Evolutionary conservation across 371 early-diverging fungal genomes (phyloP).

Genomic region (Mortierella polycephala): DNA sequence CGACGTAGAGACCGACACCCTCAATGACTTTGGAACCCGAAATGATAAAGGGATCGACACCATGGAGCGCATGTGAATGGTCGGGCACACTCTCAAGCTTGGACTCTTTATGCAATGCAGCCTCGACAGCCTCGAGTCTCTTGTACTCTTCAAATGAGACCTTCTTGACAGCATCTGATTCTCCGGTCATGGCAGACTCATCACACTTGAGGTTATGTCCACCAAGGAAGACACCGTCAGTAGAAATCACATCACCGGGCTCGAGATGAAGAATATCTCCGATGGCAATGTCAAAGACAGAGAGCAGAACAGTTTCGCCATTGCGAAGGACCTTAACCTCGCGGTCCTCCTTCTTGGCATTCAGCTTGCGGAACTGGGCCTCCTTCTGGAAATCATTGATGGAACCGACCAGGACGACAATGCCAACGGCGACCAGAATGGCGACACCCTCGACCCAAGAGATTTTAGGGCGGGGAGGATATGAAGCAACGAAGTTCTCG

Average conservation of each 20-base stretch:
- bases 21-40: conserved; percentile 82
- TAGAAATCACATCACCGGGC: conserved; percentile 94
- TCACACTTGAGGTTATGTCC: conserved; percentile 91
- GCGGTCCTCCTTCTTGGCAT: conserved; percentile 86
- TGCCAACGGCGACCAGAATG: conserved; percentile 80
- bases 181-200: conserved; percentile 94
- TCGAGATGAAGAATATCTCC: conserved; percentile 94
- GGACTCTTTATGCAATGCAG: conserved; percentile 42
- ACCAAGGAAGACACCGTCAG: conserved; percentile 86
- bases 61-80: conserved; percentile 26
- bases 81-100: conserved; percentile 39
- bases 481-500: conserved; percentile 33
- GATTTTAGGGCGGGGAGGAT: conserved; percentile 59
- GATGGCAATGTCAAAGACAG: conserved; percentile 88
- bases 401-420: conserved; percentile 83
- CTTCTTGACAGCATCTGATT: conserved; percentile 87
- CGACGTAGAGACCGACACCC: conserved; percentile 80
- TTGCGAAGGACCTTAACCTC: conserved; percentile 77
- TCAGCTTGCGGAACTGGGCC: conserved; percentile 84
- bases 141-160: conserved; percentile 49
- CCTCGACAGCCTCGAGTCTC: conserved; percentile 57
- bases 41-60: conserved; percentile 74
- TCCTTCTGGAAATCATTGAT: conserved; percentile 92
- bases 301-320: conserved; percentile 81
- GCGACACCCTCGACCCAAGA: conserved; percentile 85